Conservation (phyloP, 2,329 filamentous ascomycete species). For the Arthroderma sp. region DNA sequence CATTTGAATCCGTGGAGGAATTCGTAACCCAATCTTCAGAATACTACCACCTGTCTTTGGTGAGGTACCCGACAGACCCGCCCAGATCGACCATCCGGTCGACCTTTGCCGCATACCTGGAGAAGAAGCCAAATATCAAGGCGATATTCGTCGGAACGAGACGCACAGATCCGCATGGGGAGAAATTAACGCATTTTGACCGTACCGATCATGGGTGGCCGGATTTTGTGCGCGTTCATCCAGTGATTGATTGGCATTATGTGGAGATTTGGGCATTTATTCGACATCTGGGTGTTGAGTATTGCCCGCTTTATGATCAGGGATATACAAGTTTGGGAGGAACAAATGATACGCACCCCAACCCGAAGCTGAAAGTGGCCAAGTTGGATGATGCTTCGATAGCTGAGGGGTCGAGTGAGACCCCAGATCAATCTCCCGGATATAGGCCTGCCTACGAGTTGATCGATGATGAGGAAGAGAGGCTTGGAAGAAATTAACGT, state of each 20-base stretch:
- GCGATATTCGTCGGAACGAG: conserved; percentile 81
- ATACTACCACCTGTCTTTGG: conserved; percentile 61
- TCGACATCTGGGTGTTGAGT: conserved; percentile 59
- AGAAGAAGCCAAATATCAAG: conserved; percentile 40
- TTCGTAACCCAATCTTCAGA: conserved; percentile 59
- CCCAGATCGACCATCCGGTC: conserved; percentile 50
- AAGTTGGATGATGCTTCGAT: conserved; percentile 4
- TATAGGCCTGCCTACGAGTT: conserved; percentile 68
- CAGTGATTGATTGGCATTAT: conserved; percentile 96
- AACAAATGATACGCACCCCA: conserved; percentile 75
- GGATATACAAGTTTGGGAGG: conserved; percentile 92
- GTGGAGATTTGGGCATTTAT: conserved; percentile 84
- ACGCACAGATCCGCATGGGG: conserved; percentile 83
- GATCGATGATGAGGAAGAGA: conserved; percentile 61
- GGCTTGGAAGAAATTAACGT: conserved; percentile 53
- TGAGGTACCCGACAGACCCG: conserved; percentile 55
- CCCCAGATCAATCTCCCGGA: conserved; percentile 14
- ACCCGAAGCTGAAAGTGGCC: conserved; percentile 51
- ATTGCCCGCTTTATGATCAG: conserved; percentile 74
- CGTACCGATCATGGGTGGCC: conserved; percentile 85
- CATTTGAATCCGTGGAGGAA: conserved; percentile 72
- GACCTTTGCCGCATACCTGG: conserved; percentile 65
- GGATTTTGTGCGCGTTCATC: conserved; percentile 80
- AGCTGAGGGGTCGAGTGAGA: conserved; percentile 19
- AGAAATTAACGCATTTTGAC: conserved; percentile 66